Conservation (phyloP, 768 basidiomycete genomes). For the Lyophyllum decastes region DNA sequence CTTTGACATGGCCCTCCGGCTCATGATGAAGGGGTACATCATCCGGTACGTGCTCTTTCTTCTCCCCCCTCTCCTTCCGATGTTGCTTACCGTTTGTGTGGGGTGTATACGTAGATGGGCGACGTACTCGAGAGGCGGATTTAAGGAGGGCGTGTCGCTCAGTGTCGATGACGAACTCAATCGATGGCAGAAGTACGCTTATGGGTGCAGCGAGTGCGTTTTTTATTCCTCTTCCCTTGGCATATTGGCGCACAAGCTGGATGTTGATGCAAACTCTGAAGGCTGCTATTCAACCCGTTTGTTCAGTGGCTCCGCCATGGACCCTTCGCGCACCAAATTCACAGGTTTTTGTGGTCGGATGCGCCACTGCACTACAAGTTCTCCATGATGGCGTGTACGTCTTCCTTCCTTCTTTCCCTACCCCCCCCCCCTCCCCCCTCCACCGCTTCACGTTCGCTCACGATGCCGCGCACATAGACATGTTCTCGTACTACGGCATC, state of each 20-base stretch:
- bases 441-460: background rate
- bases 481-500: slow-evolving; percentile 67
- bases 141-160: slow-evolving; percentile 90
- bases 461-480: slow-evolving; percentile 34
- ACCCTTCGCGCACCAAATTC: slow-evolving; percentile 77
- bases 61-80: background rate
- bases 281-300: slow-evolving; percentile 83
- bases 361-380: slow-evolving; percentile 85
- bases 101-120: slow-evolving; percentile 59
- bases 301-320: slow-evolving; percentile 75
- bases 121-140: slow-evolving; percentile 80
- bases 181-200: slow-evolving; percentile 82
- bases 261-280: slow-evolving; percentile 38
- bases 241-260: slow-evolving; percentile 20
- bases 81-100: background rate
- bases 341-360: slow-evolving; percentile 70
- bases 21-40: slow-evolving; percentile 64
- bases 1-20: slow-evolving; percentile 76
- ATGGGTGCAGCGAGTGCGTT: slow-evolving; percentile 63
- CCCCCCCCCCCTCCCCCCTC: too few species aligned
- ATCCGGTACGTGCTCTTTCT: slow-evolving; percentile 46
- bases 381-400: slow-evolving; percentile 68
- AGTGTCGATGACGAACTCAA: slow-evolving; percentile 89
- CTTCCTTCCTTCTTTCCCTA: background rate
- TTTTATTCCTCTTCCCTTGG: slow-evolving; percentile 32